phyloP scores from a whole-genome alignment of 2,329 filamentous ascomycete species.

The Phaeosphaeriaceae sp. region DNA sequence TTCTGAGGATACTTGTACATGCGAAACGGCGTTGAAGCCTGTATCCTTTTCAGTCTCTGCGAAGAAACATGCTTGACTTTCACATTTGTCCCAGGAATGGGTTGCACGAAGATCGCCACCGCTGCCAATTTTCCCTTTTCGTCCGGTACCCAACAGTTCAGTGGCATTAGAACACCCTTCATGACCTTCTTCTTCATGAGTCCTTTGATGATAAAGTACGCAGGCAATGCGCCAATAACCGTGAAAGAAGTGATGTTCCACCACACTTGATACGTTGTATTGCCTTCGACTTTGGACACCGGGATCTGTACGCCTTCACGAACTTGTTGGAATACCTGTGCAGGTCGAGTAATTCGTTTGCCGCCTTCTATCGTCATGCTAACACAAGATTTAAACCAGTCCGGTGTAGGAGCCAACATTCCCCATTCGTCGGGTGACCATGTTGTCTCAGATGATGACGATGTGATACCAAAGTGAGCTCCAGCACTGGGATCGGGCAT shows the following conservation, averaged over 20 bases:
- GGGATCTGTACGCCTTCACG: conserved; percentile 1
- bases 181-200: conserved; percentile 2
- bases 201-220: conserved; percentile 2
- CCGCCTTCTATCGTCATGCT: conserved; percentile 1
- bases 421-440: conserved; percentile 7
- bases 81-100: background rate
- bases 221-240: conserved; percentile 2
- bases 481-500: background rate
- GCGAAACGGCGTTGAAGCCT: background rate
- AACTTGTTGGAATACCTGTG: background rate
- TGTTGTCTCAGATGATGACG: background rate
- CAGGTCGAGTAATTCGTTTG: background rate
- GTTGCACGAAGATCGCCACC: background rate
- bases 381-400: conserved; percentile 4
- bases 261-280: background rate
- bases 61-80: background rate
- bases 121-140: conserved; percentile 1
- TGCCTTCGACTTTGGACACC: background rate
- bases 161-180: background rate
- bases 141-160: background rate
- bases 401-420: conserved; percentile 8
- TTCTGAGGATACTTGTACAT: conserved; percentile 2
- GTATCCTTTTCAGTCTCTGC: conserved; percentile 1
- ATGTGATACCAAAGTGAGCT: background rate
- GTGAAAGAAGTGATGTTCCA: background rate